Percentiles rank a stretch among this genome's conserved stretches.
Conservation (phyloP, 2,329 filamentous ascomycete genomes). For the Talaromyces amestolkiae region DNA sequence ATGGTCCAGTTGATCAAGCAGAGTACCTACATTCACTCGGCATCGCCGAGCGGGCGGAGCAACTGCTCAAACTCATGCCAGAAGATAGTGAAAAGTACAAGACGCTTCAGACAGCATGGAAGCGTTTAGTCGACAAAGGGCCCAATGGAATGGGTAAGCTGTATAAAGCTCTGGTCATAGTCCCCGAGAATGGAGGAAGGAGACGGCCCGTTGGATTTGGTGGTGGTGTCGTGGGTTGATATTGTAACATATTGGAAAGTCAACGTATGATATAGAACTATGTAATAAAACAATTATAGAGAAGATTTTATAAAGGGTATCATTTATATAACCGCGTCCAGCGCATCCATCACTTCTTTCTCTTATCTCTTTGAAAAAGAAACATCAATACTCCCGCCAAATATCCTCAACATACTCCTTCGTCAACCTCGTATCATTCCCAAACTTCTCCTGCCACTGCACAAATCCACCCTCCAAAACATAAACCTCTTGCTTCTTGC, state of each 20-base stretch:
- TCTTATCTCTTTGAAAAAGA: background rate
- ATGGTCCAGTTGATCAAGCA: conserved; percentile 85
- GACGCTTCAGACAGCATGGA: conserved; percentile 72
- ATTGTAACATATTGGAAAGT: background rate
- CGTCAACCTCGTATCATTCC: conserved; percentile 74
- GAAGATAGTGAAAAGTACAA: conserved; percentile 49
- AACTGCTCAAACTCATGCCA: conserved; percentile 55
- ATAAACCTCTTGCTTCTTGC: conserved; percentile 66
- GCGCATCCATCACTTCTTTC: background rate
- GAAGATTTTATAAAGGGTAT: background rate
- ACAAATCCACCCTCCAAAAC: conserved; percentile 82
- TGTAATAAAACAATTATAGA: background rate
- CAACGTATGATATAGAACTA: background rate
- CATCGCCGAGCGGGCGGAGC: conserved; percentile 71
- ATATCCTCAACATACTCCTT: conserved; percentile 81
- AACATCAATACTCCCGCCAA: conserved; percentile 60
- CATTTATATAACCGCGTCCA: background rate
- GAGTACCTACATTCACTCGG: conserved; percentile 78
- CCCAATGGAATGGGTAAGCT: conserved; percentile 88
- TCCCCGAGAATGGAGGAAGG: conserved; percentile 73
- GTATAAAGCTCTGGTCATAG: conserved; percentile 88
- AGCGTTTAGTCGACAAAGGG: conserved; percentile 76
- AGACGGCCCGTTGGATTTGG: conserved; percentile 89
- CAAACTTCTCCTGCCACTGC: conserved; percentile 81
- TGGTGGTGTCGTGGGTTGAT: conserved; percentile 51